Evolutionary conservation across 139 green algal genomes (phyloP), one percentile per base, ranked within the genome.

Genomic region (Mesotaenium endlicherianum): DNA sequence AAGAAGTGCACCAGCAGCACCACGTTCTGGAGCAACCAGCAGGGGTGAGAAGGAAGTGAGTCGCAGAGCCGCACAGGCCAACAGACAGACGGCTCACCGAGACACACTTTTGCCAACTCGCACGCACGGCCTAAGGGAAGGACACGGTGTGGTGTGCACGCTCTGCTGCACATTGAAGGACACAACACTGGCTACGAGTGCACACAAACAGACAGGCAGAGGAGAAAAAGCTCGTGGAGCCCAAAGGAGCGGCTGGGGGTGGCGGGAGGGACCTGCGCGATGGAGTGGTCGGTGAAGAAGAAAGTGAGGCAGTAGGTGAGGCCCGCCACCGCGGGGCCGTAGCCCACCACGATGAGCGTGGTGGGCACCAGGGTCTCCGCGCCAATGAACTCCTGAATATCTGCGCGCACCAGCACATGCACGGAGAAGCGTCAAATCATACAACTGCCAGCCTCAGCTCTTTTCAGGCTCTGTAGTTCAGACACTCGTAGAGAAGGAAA

Each of bases 281-380:
- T 30, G 5, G 68, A 26, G 68, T 76, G 68, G 68, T 76, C 6
- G 34, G 30, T 30, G 68, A 76, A 76, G 8, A 49, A 5, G 68
- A 76, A 76, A 26, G 68, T 53, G 11, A 76, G 30, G 68, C 68
- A 76, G 68, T 76, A 76, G 8, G 68, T 49, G 14, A 76, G 68
- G 5, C 17, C 68, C 5, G 68, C 68, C 68, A 49, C 30, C 20
- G 68, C 68, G 36, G 68, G 68, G 36, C 68, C 68, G 47, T 53
- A 76, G 14, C 17, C 68, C 8, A 47, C 34, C 30, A 76, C 4
- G 11, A 76, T 16, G 14, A 76, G 68, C 6, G 8, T 49, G 68
- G 68, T 76, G 11, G 68, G 31, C 68, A 53, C 3, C 31, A 76
- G 38, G 6, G 39, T 8, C 6, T 49, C 39, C 11, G 8, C 68